These are phyloP conservation scores for Novymonas esmeraldas DNA, from an alignment of 208 protist genomes.

Conservation along the genomic window DNA sequence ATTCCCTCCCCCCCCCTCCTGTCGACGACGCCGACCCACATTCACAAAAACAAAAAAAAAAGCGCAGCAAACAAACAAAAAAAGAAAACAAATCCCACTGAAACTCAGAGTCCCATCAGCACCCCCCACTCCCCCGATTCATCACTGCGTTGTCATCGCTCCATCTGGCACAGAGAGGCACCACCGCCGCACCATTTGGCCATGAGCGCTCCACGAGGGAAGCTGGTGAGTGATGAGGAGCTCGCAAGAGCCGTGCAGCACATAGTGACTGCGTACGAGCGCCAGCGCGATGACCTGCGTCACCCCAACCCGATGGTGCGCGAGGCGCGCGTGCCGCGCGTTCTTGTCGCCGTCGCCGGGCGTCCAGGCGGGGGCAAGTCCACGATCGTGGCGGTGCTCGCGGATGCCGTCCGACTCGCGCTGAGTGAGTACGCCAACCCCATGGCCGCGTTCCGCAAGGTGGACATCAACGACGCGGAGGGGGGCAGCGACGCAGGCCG, in stretches of 20 bases:
- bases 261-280: slow-evolving; percentile 25
- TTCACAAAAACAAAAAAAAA: no score
- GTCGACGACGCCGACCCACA: no score
- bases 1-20: no score
- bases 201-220: slow-evolving; percentile 8
- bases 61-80: no score
- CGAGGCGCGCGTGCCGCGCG: slow-evolving; percentile 33
- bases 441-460: slow-evolving; percentile 3
- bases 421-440: slow-evolving; percentile 26
- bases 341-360: slow-evolving; percentile 76
- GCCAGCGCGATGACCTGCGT: slow-evolving; percentile 18
- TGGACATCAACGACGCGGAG: slow-evolving; percentile 22
- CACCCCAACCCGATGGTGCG: slow-evolving; percentile 23
- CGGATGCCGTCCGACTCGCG: slow-evolving; percentile 34
- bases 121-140: no score
- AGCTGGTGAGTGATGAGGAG: slow-evolving; percentile 17
- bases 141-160: no score
- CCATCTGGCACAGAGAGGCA: no score
- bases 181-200: neutral
- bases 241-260: slow-evolving; percentile 21
- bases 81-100: no score
- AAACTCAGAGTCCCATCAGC: no score
- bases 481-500: slow-evolving; percentile 3
- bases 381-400: slow-evolving; percentile 47
- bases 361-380: slow-evolving; percentile 82